These are phyloP conservation scores for Ceratobasidium sp. DNA, from an alignment of 1,284 basidiomycete species.

Conservation along the genomic window DNA sequence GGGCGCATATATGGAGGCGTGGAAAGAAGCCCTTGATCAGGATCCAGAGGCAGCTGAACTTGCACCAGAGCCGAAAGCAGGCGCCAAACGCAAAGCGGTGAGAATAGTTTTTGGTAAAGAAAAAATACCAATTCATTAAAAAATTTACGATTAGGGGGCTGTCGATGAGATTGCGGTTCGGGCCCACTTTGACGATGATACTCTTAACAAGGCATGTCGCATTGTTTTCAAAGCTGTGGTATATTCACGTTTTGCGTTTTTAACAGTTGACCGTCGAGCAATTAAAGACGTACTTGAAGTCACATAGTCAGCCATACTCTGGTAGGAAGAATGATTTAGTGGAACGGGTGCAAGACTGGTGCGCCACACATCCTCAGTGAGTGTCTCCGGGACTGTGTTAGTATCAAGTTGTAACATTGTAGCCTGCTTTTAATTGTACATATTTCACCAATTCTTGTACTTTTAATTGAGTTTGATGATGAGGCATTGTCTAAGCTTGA, in stretches of 20 bases:
- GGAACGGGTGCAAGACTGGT: slow-evolving; percentile 69
- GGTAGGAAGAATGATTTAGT: slow-evolving; percentile 78
- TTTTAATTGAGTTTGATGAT: too few species aligned
- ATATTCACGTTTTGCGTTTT: slow-evolving; percentile 45
- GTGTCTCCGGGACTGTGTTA: neutral
- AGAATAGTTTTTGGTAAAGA: slow-evolving; percentile 50
- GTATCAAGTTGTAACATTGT: too few species aligned
- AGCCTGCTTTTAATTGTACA: neutral
- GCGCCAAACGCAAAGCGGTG: slow-evolving; percentile 76
- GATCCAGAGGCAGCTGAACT: slow-evolving; percentile 69
- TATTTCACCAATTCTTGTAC: neutral
- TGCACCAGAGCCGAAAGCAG: slow-evolving; percentile 56
- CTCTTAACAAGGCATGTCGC: slow-evolving; percentile 68
- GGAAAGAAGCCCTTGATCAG: slow-evolving; percentile 73
- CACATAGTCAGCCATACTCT: slow-evolving; percentile 65
- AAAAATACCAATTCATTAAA: slow-evolving; percentile 8
- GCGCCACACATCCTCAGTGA: slow-evolving; percentile 58
- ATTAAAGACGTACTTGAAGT: slow-evolving; percentile 78
- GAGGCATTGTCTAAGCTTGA: too few species aligned
- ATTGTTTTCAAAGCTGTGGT: neutral
- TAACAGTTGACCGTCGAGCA: slow-evolving; percentile 78
- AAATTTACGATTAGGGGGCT: slow-evolving; percentile 58
- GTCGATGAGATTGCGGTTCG: slow-evolving; percentile 75
- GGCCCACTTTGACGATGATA: slow-evolving; percentile 67
- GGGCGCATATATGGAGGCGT: slow-evolving; percentile 76